phyloP scores from a whole-genome alignment of 371 early-diverging fungal genomes.

The Mortierella sp. region DNA sequence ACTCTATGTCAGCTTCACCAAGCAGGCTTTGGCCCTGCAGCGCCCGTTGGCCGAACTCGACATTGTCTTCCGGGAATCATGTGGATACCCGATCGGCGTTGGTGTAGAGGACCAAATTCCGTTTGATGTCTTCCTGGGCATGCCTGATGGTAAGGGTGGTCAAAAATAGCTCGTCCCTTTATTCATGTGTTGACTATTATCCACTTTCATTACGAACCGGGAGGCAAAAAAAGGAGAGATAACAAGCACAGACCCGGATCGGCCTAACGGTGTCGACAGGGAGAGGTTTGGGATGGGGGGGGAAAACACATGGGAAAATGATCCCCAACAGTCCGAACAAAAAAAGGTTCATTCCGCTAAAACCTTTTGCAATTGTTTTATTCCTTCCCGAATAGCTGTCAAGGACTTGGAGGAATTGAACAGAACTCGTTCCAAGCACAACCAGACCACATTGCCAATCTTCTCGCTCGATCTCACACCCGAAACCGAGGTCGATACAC shows the following conservation, averaged over 20 bases:
- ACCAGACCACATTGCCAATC: constrained; percentile 14
- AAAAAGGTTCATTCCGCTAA: no score
- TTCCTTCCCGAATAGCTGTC: constrained; percentile 6
- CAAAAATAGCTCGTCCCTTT: neutral
- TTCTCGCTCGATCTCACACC: constrained; percentile 19
- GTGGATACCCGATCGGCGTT: constrained; percentile 44
- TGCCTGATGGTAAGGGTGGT: constrained; percentile 20
- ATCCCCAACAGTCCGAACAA: no score
- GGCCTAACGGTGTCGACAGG: no score
- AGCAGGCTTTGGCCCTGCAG: constrained; percentile 30
- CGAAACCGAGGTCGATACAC: constrained; percentile 6
- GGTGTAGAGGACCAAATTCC: constrained; percentile 27
- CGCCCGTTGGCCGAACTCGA: constrained; percentile 45
- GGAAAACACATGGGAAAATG: no score
- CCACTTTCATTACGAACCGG: no score
- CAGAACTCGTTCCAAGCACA: constrained; percentile 10
- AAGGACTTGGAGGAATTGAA: constrained; percentile 23
- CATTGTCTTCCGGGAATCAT: constrained; percentile 38
- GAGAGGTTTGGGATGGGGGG: no score
- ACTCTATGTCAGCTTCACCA: constrained; percentile 45
- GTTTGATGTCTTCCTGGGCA: constrained; percentile 33
- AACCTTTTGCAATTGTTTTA: no score
- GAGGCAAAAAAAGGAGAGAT: no score
- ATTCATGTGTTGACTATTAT: no score
- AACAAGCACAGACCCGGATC: no score